phyloP scores from a whole-genome alignment of 148 eudicot species.

The Nyssa sinensis region DNA sequence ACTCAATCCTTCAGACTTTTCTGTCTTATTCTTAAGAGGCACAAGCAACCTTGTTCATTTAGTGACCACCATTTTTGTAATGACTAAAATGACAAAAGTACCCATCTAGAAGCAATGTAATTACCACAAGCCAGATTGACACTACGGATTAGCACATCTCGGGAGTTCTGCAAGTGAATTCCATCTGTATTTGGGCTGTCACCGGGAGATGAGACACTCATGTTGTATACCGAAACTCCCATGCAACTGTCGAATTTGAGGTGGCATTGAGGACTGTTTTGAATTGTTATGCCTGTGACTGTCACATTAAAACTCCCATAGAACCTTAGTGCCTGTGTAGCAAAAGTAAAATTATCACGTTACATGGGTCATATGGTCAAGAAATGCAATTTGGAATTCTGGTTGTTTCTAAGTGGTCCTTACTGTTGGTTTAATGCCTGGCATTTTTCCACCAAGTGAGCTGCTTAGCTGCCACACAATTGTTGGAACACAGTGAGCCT shows the following conservation, averaged over 20 bases:
- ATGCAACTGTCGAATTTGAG: constrained; percentile 75
- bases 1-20: neutral
- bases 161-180: constrained; percentile 84
- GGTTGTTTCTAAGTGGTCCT: constrained; percentile 24
- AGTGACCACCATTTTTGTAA: neutral
- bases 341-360: neutral
- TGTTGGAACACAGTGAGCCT: constrained; percentile 2
- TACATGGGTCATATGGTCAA: neutral
- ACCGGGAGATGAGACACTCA: constrained; percentile 70
- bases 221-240: constrained; percentile 63
- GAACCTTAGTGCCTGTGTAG: constrained; percentile 79
- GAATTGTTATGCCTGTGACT: constrained; percentile 88
- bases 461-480: constrained; percentile 51
- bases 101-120: constrained; percentile 5
- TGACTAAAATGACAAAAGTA: neutral
- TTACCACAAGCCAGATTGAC: constrained; percentile 78
- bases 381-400: neutral
- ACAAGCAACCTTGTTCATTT: neutral
- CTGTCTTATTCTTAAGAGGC: neutral
- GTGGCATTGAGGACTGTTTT: constrained; percentile 90
- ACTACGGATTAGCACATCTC: constrained; percentile 71
- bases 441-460: constrained; percentile 65
- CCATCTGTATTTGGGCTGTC: constrained; percentile 98
- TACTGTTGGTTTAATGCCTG: constrained; percentile 86
- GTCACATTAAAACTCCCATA: constrained; percentile 85